Percentiles rank a stretch among this genome's conserved stretches.
phyloP scores from a whole-genome alignment of 2,329 filamentous ascomycete species.

The Ceratocystis destructans region DNA sequence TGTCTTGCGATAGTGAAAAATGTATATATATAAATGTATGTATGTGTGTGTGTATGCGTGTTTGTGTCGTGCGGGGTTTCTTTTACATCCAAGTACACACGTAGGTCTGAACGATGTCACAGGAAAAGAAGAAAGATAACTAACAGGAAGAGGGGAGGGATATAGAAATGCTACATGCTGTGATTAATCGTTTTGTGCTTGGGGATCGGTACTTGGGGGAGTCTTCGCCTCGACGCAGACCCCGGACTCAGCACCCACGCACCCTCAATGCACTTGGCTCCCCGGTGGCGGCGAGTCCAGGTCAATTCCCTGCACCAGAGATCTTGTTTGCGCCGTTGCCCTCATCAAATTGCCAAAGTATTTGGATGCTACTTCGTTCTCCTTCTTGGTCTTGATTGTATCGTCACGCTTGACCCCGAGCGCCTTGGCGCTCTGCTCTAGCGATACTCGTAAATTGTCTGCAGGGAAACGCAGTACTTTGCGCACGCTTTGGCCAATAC shows the following conservation, averaged over 20 bases:
- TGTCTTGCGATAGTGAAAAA: not conserved
- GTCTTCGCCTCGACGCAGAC: not conserved
- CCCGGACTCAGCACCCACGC: not conserved
- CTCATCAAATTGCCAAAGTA: constrained; percentile 81
- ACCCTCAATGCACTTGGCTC: constrained; percentile 1
- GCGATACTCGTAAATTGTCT: constrained; percentile 67
- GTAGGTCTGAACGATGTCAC: not conserved
- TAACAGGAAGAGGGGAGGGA: not conserved
- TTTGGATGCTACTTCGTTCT: constrained; percentile 76
- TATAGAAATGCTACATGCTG: not conserved
- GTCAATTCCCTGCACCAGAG: constrained; percentile 38
- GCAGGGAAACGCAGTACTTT: constrained; percentile 80
- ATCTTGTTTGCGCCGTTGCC: constrained; percentile 41
- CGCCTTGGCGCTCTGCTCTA: constrained; percentile 76
- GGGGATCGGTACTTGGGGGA: not conserved
- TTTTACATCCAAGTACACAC: not conserved
- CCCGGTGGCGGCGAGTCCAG: constrained; percentile 39
- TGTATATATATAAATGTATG: not conserved
- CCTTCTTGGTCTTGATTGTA: constrained; percentile 63
- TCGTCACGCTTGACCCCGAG: constrained; percentile 66
- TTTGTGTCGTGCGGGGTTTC: not conserved
- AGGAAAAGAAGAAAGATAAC: not conserved
- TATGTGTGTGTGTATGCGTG: not conserved
- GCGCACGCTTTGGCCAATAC: constrained; percentile 74
- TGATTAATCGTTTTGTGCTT: not conserved